A percentile compares a stretch with the other conserved stretches of the same genome.
Conservation (phyloP, 768 basidiomycete genomes). For the Candolleomyces efflorescens region DNA sequence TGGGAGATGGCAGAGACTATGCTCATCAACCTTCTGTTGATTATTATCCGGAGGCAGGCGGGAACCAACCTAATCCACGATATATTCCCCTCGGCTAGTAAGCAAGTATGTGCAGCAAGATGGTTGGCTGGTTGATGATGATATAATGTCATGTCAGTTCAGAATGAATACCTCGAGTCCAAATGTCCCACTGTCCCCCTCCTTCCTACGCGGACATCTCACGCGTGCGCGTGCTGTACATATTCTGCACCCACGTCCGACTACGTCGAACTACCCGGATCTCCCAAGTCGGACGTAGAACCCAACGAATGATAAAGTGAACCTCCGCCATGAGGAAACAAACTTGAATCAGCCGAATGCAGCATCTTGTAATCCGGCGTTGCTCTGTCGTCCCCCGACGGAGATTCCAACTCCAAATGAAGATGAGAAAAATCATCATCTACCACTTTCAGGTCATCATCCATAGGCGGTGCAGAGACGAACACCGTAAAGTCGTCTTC, state of each 20-base stretch:
- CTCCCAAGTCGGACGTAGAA: constrained; percentile 57
- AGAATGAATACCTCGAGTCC: too few species aligned
- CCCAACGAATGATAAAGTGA: constrained; percentile 48
- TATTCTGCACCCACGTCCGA: too few species aligned
- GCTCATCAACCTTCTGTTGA: too few species aligned
- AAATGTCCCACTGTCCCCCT: constrained; percentile 3
- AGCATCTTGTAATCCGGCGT: constrained; percentile 9
- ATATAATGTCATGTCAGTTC: too few species aligned
- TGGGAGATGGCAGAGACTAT: too few species aligned
- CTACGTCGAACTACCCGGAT: neutral
- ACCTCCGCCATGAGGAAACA: neutral
- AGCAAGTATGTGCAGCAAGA: too few species aligned
- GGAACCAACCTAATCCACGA: too few species aligned
- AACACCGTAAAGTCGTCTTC: constrained; percentile 83
- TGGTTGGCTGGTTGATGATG: too few species aligned
- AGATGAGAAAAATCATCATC: constrained; percentile 6
- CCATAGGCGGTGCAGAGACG: constrained; percentile 54
- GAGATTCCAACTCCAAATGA: constrained; percentile 3
- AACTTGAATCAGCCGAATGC: constrained; percentile 1
- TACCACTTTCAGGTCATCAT: constrained; percentile 2
- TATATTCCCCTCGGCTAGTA: too few species aligned
- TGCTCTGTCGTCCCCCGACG: constrained; percentile 2
- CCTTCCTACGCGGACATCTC: neutral
- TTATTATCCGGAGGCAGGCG: too few species aligned
- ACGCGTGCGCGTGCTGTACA: neutral